Conservation (phyloP, 306 rosid species). For the Vigna reflexopilosa region DNA sequence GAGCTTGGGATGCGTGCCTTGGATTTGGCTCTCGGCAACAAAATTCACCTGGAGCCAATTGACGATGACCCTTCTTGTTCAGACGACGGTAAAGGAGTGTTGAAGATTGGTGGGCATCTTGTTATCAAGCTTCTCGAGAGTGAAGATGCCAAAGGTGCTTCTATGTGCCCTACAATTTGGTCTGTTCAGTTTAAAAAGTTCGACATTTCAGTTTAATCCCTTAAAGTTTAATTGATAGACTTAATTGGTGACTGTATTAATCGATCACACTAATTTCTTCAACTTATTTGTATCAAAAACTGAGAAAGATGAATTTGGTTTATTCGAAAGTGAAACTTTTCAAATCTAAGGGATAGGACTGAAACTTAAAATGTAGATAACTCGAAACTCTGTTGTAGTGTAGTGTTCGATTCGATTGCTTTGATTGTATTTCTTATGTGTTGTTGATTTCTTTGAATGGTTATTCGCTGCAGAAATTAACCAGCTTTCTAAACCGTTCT, state of each 20-base stretch:
- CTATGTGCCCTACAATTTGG: background rate
- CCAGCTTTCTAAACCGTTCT: conserved; percentile 78
- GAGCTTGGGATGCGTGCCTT: conserved; percentile 91
- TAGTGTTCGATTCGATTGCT: background rate
- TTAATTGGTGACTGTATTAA: too few species aligned
- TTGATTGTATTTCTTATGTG: background rate
- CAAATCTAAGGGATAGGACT: too few species aligned
- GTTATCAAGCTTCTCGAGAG: conserved; percentile 89
- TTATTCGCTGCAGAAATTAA: conserved; percentile 61
- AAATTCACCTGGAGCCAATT: conserved; percentile 40
- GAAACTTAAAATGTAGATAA: too few species aligned
- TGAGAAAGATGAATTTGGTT: too few species aligned
- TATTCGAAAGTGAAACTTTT: too few species aligned
- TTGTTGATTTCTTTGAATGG: conserved; percentile 7
- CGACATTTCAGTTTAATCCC: background rate
- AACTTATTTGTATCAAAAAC: too few species aligned
- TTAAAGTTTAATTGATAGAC: background rate
- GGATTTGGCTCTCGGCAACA: conserved; percentile 76
- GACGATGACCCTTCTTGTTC: conserved; percentile 28
- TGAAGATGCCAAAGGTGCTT: conserved; percentile 80
- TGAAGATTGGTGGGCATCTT: conserved; percentile 78
- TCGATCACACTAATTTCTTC: background rate
- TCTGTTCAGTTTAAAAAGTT: background rate
- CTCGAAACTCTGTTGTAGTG: too few species aligned
- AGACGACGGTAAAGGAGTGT: conserved; percentile 55